Evolutionary conservation across 148 eudicot genomes (phyloP), one percentile per base, ranked within the genome.

Genomic region (Rhododendron kiyosumense): DNA sequence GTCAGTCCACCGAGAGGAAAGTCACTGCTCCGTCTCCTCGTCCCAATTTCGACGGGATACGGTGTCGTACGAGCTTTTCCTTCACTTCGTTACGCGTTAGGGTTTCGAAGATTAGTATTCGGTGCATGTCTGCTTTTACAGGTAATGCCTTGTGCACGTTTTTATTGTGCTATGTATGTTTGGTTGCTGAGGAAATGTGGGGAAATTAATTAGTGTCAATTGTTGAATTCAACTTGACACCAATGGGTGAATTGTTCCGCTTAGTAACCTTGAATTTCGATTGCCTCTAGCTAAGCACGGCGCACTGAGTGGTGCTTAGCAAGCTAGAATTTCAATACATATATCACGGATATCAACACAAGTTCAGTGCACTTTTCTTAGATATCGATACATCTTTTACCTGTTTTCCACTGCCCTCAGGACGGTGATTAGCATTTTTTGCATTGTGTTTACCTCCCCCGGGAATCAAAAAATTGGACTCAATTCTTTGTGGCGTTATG

Each of bases 1-100:
- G 86, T 82, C 95, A 89, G 63, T 87, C 93, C 1, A 76, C 88
- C 24, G 95, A 92, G 8, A 83, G 90, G 84, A 92, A 87, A 88
- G 26, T 82, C 79, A 41, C 81, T 32, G 81, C 85, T 86, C 76
- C 88, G 41, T 91, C 92, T 1, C 52, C 87, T 38, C 90, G 86
- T 12, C 73, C 91, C 61, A 30, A 85, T 86, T 91, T 90, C 20
- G 90, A 89, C 12, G 85, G 89, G 0, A 46, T 90, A 84, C 89
- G 88, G 28, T 6, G 89, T 75, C 92, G 87, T 15, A 26, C 87
- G 22, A 89, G 49, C 84, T 78, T 84, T 20, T 48, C 36, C 30
- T 81, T 41, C 12, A 71, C 87, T 79, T 54, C 83, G 26, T 67
- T 88, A n/a, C 82, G 79, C 76, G 82, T 89, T 82, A 91, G 89